Conservation (phyloP, 257 asterid species). For the Solanum phureja region DNA sequence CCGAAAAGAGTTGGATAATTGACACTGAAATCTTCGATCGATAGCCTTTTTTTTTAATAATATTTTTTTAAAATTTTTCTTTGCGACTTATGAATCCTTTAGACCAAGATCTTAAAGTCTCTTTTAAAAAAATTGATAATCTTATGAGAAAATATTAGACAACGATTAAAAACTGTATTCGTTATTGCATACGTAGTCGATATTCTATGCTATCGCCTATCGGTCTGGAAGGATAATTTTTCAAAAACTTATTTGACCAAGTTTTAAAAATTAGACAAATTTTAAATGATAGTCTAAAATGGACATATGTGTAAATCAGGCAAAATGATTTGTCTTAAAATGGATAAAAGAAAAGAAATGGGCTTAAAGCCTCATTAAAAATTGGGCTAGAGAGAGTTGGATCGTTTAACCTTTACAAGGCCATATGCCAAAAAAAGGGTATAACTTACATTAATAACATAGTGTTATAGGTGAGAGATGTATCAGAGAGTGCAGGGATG, state of each 20-base stretch:
- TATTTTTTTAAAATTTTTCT: too few relatives aligned
- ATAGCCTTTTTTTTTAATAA: too few relatives aligned
- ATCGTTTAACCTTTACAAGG: neutral
- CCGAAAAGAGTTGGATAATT: neutral
- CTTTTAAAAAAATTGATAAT: too few relatives aligned
- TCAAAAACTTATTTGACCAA: neutral
- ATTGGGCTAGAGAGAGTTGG: neutral
- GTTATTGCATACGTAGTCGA: neutral
- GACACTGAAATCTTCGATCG: too few relatives aligned
- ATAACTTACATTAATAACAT: too few relatives aligned
- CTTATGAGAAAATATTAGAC: neutral
- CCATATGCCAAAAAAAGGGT: neutral
- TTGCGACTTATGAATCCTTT: neutral
- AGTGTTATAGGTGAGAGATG: too few relatives aligned
- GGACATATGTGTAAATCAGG: neutral
- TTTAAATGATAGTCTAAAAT: neutral
- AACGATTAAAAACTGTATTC: neutral
- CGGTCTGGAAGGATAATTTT: neutral
- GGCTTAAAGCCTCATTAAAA: neutral
- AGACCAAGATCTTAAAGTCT: neutral
- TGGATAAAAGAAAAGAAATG: neutral
- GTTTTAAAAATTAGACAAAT: neutral
- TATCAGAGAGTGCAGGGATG: too few relatives aligned
- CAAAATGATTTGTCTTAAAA: neutral
- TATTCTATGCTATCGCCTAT: neutral